These are phyloP conservation scores for Scenedesmus sp. DNA, from an alignment of 163 green algal species.

Conservation along the genomic window DNA sequence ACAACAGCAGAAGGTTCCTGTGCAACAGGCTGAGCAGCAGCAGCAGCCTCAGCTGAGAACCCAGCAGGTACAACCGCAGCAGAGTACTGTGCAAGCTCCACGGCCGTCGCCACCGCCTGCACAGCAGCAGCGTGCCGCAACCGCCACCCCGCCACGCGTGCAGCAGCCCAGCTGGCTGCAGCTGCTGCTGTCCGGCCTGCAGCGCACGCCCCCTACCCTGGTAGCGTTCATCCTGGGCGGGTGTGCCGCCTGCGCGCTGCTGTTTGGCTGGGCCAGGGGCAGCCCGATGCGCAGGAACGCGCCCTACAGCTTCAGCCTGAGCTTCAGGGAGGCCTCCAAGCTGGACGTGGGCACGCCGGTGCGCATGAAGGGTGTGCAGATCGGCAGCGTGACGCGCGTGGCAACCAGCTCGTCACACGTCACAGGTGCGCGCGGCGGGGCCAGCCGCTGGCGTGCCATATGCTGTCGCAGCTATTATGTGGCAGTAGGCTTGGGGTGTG, in stretches of 20 bases:
- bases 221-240: conserved; percentile 16
- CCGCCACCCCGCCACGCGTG: background rate
- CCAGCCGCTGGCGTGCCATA: background rate
- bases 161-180: background rate
- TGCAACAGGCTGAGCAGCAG: background rate
- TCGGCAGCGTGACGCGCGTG: conserved; percentile 33
- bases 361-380: conserved; percentile 58
- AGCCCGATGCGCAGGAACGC: conserved; percentile 19
- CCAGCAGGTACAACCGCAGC: background rate
- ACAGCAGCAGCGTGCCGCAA: conserved; percentile 6
- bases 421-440: background rate
- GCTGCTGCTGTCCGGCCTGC: background rate
- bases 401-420: background rate
- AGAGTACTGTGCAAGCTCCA: background rate
- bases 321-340: conserved; percentile 41
- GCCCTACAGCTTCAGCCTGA: conserved; percentile 48
- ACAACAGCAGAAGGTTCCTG: background rate
- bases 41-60: background rate
- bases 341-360: conserved; percentile 39
- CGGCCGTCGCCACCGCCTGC: background rate
- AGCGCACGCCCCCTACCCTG: background rate
- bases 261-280: conserved; percentile 51
- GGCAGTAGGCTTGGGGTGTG: background rate
- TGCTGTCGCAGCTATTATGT: background rate
- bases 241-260: background rate